Base-by-base conservation (phyloP, 2,329 filamentous ascomycete species). In the Metarhizium anisopliae region DNA sequence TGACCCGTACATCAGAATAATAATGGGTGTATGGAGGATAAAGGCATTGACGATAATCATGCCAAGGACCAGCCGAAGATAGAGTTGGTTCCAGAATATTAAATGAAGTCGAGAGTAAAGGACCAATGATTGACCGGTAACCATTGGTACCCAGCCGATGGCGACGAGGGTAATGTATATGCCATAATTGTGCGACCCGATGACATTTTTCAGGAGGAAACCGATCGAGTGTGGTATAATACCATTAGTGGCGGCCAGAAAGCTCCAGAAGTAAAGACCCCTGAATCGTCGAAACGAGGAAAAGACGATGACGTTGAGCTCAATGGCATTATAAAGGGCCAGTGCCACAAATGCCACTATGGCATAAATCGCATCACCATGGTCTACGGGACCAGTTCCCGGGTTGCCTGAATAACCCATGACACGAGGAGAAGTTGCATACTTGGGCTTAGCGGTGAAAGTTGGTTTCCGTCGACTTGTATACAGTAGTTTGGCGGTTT, bases 51-150 rank as follows among this genome's bases (percentile, higher is more conserved):
- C 64, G 54, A 83, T 73, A 55, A 86, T 84, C 76, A 85, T 81
- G 58, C 62, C 71, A 1, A 83, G 70, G 0, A 82, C 76, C 8
- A 72, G 71, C 3, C 72, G 73, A 1, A 84, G 70, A 8, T 76
- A 66, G 2, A 67, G 66, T 4, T 73, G 53, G 71, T 81, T 77
- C 18, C 74, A 74, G 3, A 81, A 69, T 14, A 86, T 74, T 3
- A 86, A 72, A 62, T 85, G 81, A 0, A 86, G 73, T 2, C 83
- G 76, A 2, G 81, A 85, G 68, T 82, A 86, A 2, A 86, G 70
- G 1, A 86, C 82, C 7, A 84, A 60, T 0, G 77, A 77, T 62
- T 84, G 80, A 0, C 82, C 82, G 3, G 80, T 82, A 0, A 85
- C 76, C 78, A 85, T 82, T 2, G 56, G 60, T 4, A 63, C 59